A percentile compares a stretch with the other conserved stretches of the same genome.
phyloP scores from a whole-genome alignment of 73 alveolate genomes.

The Paramecium sonneborni region DNA sequence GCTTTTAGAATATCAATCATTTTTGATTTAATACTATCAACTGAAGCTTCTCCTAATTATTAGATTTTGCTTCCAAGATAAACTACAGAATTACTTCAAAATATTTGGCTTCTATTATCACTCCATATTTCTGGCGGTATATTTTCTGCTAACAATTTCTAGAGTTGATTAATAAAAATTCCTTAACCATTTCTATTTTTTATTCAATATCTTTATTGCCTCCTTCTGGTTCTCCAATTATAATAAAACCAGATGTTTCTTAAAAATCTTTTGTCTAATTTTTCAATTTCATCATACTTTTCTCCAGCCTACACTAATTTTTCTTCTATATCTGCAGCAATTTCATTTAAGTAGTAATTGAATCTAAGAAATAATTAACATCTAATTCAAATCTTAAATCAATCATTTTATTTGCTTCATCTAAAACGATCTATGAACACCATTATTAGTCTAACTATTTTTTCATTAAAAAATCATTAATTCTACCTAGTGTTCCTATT shows the following conservation, averaged over 20 bases:
- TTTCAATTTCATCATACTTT: constrained; percentile 63
- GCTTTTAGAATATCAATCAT: constrained; percentile 96
- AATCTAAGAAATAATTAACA: constrained; percentile 74
- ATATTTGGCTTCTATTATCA: background rate
- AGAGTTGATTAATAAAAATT: constrained; percentile 27
- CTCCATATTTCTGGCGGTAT: constrained; percentile 59
- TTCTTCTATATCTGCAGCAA: constrained; percentile 48
- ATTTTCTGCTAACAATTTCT: constrained; percentile 51
- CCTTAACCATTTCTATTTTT: constrained; percentile 69
- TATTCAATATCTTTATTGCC: constrained; percentile 79
- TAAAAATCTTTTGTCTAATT: constrained; percentile 71
- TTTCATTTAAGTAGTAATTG: constrained; percentile 57
- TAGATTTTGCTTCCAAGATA: constrained; percentile 87
- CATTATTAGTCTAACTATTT: constrained; percentile 85
- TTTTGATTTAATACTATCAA: constrained; percentile 91
- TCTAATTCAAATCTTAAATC: constrained; percentile 92
- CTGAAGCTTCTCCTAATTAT: constrained; percentile 80
- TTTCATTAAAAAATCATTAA: constrained; percentile 86
- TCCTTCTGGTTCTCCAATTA: constrained; percentile 86
- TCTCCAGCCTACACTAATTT: constrained; percentile 56
- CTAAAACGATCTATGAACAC: constrained; percentile 86
- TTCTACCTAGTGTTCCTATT: constrained; percentile 97
- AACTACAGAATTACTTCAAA: constrained; percentile 60
- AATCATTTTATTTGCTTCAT: constrained; percentile 97
- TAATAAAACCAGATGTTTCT: constrained; percentile 65